Conservation (phyloP, 805 yeast genomes). For the Pichia californica region DNA sequence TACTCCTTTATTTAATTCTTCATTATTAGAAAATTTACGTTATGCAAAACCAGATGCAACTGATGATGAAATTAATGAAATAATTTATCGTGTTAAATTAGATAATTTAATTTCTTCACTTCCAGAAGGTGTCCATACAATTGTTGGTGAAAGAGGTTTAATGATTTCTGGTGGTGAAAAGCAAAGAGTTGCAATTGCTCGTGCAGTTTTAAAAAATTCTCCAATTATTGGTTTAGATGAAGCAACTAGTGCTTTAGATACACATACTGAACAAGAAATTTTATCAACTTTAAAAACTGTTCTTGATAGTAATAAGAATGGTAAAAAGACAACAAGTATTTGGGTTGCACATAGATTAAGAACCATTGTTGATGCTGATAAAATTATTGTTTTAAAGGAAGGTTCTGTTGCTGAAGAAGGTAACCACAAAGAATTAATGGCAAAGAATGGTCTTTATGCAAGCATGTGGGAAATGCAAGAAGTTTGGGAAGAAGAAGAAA, state of each 20-base stretch:
- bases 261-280: conserved; percentile 88
- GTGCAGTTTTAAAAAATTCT: conserved; percentile 78
- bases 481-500: conserved; percentile 12
- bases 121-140: conserved; percentile 79
- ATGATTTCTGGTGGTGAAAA: conserved; percentile 99
- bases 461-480: conserved; percentile 93
- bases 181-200: conserved; percentile 88
- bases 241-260: conserved; percentile 93
- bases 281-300: conserved; percentile 66
- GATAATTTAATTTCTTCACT: conserved; percentile 54
- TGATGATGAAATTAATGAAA: conserved; percentile 61
- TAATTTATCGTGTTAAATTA: conserved; percentile 66
- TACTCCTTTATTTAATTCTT: conserved; percentile 89
- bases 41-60: conserved; percentile 75
- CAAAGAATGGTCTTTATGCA: conserved; percentile 56
- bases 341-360: conserved; percentile 92
- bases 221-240: conserved; percentile 94
- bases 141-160: conserved; percentile 96
- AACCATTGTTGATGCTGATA: conserved; percentile 91
- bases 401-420: conserved; percentile 89
- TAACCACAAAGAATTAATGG: conserved; percentile 59
- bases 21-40: conserved; percentile 79
- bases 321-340: conserved; percentile 69
- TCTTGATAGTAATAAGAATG: conserved; percentile 39
- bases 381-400: conserved; percentile 75